Base-by-base conservation (phyloP, 2,329 filamentous ascomycete species). In the Aspergillus sp. region DNA sequence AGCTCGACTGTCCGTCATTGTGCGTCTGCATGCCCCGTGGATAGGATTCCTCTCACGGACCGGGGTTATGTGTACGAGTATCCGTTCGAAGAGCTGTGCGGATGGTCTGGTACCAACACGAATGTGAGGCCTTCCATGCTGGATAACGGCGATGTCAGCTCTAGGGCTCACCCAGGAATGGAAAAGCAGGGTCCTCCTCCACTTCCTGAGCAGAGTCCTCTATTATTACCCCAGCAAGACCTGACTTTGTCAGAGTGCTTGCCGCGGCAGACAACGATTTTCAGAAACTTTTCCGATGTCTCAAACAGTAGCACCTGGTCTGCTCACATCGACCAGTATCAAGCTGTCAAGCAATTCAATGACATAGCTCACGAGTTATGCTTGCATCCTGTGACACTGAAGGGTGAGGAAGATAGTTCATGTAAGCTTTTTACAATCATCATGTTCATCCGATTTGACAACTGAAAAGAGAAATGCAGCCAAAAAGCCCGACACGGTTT, bases 271-370 rank as follows among this genome's bases (percentile, higher is more conserved):
- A 50, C 45, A 29, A 50, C 57, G 32, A 54, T 49, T 39, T 51
- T 53, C 29, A 52, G 54, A 26, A 53, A 56, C 26, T 47, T 58
- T 27, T 56, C 53, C 5, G 54, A 53, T 32, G 47, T 59, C 19
- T 56, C 53, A 5, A 55, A 53, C 33, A 48, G 48, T 36, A 51
- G 54, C 41, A 45, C 47, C 48, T 52, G 57, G 49, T 54, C 58
- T 36, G 44, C 54, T 46, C 47, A 55, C 8, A 47, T 54, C 27
- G 60, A 64, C 48, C 55, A 56, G 27, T 47, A 49, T 12, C 53
- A 50, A 28, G 64, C 64, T 4, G 52, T 48, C 5, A 29, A 48
- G 5, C 55, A 56, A 30, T 70, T 65, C 52, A 69, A 68, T 42
- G 44, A 47, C 33, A 47, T 67, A 44, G 60, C 60, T 5, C 32